Conservation (phyloP, 2,329 filamentous ascomycete species). For the Amauroascus verrucosus region DNA sequence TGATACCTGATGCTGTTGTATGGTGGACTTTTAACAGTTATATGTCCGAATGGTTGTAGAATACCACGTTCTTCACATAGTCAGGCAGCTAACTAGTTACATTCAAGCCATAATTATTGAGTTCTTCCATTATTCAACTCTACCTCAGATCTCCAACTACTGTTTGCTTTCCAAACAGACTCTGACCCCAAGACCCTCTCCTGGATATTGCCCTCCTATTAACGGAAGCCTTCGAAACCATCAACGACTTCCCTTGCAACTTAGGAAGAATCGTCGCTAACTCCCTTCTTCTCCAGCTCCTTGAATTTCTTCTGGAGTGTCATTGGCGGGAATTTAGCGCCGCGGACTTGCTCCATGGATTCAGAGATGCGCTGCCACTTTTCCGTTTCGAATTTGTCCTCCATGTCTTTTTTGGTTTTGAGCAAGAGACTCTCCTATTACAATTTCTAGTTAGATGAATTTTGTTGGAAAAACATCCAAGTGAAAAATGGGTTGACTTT, state of each 20-base stretch:
- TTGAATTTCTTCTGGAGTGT: conserved; percentile 34
- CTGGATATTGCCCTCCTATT: too few species aligned
- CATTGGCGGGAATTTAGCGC: conserved; percentile 26
- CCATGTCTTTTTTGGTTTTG: conserved; percentile 31
- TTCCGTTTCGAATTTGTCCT: conserved; percentile 30
- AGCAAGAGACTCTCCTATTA: conserved; percentile 25
- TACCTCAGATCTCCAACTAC: too few species aligned
- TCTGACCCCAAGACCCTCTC: too few species aligned
- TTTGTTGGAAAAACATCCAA: not conserved
- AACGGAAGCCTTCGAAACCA: too few species aligned
- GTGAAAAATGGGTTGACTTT: not conserved
- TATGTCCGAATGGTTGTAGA: too few species aligned
- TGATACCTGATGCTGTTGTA: too few species aligned
- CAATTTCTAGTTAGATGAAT: not conserved
- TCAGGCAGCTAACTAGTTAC: too few species aligned
- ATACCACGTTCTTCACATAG: too few species aligned
- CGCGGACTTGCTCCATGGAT: conserved; percentile 24
- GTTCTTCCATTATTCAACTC: too few species aligned
- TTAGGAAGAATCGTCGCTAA: not conserved
- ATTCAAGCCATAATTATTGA: too few species aligned
- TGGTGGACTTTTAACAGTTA: too few species aligned
- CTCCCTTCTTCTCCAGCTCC: conserved; percentile 26
- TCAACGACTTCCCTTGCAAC: not conserved
- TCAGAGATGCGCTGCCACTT: conserved; percentile 34
- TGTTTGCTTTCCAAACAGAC: too few species aligned